Percentiles rank a stretch among this genome's conserved stretches.
Conservation (phyloP, 805 yeast genomes). For the Blastobotrys muscicola region DNA sequence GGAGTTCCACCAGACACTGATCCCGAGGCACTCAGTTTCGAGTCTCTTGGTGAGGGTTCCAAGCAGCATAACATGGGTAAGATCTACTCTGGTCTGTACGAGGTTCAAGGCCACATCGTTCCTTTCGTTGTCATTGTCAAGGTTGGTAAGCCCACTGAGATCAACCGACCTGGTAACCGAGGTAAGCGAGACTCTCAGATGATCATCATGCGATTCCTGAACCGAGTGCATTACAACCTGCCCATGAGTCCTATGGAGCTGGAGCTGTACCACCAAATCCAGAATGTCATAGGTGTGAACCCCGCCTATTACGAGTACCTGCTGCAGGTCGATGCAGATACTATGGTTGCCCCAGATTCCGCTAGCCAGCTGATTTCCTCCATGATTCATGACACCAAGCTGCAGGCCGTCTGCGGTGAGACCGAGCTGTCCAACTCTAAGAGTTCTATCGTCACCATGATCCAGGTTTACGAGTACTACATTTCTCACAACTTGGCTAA, state of each 20-base stretch:
- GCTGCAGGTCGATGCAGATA: constrained; percentile 58
- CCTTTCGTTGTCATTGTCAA: constrained; percentile 49
- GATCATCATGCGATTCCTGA: constrained; percentile 50
- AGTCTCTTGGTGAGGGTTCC: constrained; percentile 50
- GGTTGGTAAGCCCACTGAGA: constrained; percentile 53
- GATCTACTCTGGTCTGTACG: constrained; percentile 50
- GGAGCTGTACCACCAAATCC: constrained; percentile 44
- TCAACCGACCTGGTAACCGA: constrained; percentile 50
- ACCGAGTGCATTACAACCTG: constrained; percentile 49
- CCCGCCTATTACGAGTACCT: constrained; percentile 46
- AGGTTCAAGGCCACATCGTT: constrained; percentile 45
- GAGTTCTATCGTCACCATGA: constrained; percentile 45
- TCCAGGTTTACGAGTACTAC: constrained; percentile 56
- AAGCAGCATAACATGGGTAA: constrained; percentile 59
- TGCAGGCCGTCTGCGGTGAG: constrained; percentile 57
- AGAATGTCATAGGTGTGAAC: constrained; percentile 49
- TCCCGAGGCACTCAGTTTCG: constrained; percentile 44
- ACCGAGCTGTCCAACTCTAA: constrained; percentile 47
- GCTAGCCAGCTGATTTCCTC: constrained; percentile 47
- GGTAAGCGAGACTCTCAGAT: constrained; percentile 60
- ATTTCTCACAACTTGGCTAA: constrained; percentile 56
- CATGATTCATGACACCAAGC: constrained; percentile 43
- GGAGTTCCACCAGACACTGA: constrained; percentile 43
- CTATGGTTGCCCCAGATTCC: constrained; percentile 46
- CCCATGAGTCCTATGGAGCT: constrained; percentile 52